Conservation (phyloP, 1,284 basidiomycete genomes). For the Rhodofomes roseus region DNA sequence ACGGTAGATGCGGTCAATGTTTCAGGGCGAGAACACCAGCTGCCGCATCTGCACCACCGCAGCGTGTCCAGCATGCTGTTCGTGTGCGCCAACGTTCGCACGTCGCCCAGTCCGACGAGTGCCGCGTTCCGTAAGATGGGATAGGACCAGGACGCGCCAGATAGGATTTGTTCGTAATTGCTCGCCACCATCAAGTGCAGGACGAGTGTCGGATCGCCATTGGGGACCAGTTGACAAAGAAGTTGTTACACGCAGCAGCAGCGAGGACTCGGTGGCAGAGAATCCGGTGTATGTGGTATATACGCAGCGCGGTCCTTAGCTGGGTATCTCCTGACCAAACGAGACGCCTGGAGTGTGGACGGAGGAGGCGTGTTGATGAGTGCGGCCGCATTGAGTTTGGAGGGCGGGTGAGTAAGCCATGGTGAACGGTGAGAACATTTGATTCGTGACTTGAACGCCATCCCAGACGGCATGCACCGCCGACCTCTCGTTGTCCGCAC, state of each 20-base stretch:
- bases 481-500: constrained; percentile 10
- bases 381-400: background rate
- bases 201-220: background rate
- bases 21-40: constrained; percentile 2
- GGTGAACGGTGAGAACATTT: background rate
- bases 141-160: background rate
- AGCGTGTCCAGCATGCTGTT: constrained; percentile 4
- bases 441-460: background rate
- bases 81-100: background rate
- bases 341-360: background rate
- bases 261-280: background rate
- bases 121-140: background rate
- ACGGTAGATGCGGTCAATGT: background rate
- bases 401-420: background rate
- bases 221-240: background rate
- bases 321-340: background rate
- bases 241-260: constrained; percentile 4
- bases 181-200: background rate
- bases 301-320: background rate
- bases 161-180: background rate
- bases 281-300: background rate
- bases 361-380: constrained; percentile 1
- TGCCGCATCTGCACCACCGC: constrained; percentile 1
- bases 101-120: background rate
- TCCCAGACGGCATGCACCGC: background rate